phyloP scores from a whole-genome alignment of 495 filamentous ascomycete species.

The Penicillium herquei region DNA sequence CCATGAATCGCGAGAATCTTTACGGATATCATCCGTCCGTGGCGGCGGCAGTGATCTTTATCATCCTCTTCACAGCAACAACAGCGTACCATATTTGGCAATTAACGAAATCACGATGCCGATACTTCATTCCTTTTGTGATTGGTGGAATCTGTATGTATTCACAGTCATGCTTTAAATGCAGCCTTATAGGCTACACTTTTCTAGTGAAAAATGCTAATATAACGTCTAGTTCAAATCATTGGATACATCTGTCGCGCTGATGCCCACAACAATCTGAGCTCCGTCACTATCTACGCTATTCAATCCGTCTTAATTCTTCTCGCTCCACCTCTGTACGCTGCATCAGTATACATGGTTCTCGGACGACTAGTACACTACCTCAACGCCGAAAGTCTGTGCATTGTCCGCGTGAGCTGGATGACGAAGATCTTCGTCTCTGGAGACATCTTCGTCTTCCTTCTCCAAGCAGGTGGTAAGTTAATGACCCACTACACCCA shows the following conservation, averaged over 20 bases:
- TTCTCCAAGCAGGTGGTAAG: slow-evolving; percentile 31
- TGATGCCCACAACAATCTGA: slow-evolving; percentile 29
- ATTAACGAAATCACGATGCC: slow-evolving; percentile 22
- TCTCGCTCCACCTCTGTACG: slow-evolving; percentile 51
- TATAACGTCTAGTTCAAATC: slow-evolving; percentile 46
- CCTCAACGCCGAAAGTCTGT: slow-evolving; percentile 40
- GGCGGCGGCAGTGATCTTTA: slow-evolving; percentile 22
- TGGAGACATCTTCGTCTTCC: slow-evolving; percentile 36
- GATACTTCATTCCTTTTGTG: slow-evolving; percentile 31
- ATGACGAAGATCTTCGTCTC: slow-evolving; percentile 39
- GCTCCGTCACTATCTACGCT: slow-evolving; percentile 31
- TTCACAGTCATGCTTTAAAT: not conserved
- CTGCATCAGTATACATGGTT: slow-evolving; percentile 60
- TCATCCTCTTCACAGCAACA: slow-evolving; percentile 18
- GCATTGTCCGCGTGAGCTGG: slow-evolving; percentile 25
- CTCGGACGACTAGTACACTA: slow-evolving; percentile 52
- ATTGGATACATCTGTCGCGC: slow-evolving; percentile 58
- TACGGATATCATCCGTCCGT: slow-evolving; percentile 28
- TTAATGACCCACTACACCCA: not conserved
- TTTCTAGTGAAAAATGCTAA: not conserved
- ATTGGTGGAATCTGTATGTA: slow-evolving; percentile 27
- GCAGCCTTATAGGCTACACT: no score
- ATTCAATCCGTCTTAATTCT: slow-evolving; percentile 41
- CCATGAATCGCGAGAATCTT: slow-evolving; percentile 18
- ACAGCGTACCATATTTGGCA: slow-evolving; percentile 18